A percentile compares a stretch with the other conserved stretches of the same genome.
phyloP scores from a whole-genome alignment of 2,329 filamentous ascomycete species.

The Aplosporella prunicola region DNA sequence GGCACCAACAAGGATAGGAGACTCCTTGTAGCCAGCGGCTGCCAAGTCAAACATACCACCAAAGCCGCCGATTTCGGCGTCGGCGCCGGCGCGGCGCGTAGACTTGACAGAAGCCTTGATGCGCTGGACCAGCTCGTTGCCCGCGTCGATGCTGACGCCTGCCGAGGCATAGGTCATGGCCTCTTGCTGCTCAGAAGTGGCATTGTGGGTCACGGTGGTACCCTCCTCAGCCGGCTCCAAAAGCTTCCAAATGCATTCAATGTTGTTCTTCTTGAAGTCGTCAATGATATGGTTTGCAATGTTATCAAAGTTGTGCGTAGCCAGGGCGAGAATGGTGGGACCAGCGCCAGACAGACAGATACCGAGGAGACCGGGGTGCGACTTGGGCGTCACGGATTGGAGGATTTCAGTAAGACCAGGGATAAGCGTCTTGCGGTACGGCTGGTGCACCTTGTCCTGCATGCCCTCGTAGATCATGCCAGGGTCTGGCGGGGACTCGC shows the following conservation, averaged over 20 bases:
- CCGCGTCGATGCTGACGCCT: constrained; percentile 88
- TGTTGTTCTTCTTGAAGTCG: constrained; percentile 61
- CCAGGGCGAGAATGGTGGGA: constrained; percentile 86
- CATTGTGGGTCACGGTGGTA: constrained; percentile 30
- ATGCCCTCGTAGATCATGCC: constrained; percentile 95
- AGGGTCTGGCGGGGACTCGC: constrained; percentile 80
- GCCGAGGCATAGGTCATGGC: constrained; percentile 80
- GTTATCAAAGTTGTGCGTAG: constrained; percentile 77
- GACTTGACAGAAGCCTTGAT: constrained; percentile 87
- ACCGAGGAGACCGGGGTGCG: constrained; percentile 79
- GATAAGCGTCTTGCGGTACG: constrained; percentile 84
- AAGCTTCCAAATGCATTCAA: constrained; percentile 77
- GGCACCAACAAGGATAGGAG: constrained; percentile 79
- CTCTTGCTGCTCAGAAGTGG: constrained; percentile 17
- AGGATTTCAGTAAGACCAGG: constrained; percentile 87
- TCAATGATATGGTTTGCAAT: constrained; percentile 74
- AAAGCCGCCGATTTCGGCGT: constrained; percentile 91
- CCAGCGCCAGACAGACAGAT: constrained; percentile 93
- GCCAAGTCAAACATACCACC: constrained; percentile 77
- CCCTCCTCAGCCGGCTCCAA: constrained; percentile 76
- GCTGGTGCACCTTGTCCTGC: constrained; percentile 98
- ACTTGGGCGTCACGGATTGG: constrained; percentile 77
- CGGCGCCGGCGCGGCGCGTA: constrained; percentile 75
- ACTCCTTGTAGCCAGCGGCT: constrained; percentile 60
- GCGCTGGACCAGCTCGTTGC: constrained; percentile 81